Evolutionary conservation across 2,329 filamentous ascomycete species (phyloP).

Genomic region (Hirsutella thompsonii): DNA sequence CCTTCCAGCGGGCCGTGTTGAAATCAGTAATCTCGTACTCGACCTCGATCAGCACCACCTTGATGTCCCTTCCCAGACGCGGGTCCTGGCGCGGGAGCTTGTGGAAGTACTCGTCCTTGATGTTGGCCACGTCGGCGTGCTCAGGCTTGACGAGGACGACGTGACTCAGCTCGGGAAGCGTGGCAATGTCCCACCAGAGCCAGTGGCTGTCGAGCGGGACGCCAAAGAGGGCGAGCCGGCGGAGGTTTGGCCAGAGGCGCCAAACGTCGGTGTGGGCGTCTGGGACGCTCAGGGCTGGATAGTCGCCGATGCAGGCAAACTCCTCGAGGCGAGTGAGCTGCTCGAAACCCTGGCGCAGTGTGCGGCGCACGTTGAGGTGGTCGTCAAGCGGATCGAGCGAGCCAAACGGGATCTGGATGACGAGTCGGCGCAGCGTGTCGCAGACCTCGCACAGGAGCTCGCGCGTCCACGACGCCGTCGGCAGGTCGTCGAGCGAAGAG

Average conservation of each 20-base stretch:
- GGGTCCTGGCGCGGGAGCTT: conserved; percentile 15
- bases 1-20: conserved; percentile 16
- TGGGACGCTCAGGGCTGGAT: conserved; percentile 24
- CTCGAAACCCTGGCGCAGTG: conserved; percentile 31
- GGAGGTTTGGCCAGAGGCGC: conserved; percentile 28
- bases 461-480: conserved; percentile 24
- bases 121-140: conserved; percentile 17
- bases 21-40: conserved; percentile 11
- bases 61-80: conserved; percentile 14
- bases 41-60: conserved; percentile 19
- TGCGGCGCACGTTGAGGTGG: conserved; percentile 22
- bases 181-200: conserved; percentile 26
- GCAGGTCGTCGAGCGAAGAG: conserved; percentile 22
- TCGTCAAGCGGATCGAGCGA: conserved; percentile 29
- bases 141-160: conserved; percentile 28
- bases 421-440: conserved; percentile 26
- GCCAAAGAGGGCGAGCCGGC: conserved; percentile 28
- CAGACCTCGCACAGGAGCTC: conserved; percentile 28
- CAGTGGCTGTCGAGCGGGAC: conserved; percentile 21
- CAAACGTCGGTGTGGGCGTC: conserved; percentile 25
- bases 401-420: conserved; percentile 34
- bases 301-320: conserved; percentile 33
- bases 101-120: conserved; percentile 28
- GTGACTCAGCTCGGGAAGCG: conserved; percentile 22
- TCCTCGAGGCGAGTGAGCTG: conserved; percentile 30